Evolutionary conservation across 805 yeast species (phyloP).

Genomic region (Monosporozyma servazzii): DNA sequence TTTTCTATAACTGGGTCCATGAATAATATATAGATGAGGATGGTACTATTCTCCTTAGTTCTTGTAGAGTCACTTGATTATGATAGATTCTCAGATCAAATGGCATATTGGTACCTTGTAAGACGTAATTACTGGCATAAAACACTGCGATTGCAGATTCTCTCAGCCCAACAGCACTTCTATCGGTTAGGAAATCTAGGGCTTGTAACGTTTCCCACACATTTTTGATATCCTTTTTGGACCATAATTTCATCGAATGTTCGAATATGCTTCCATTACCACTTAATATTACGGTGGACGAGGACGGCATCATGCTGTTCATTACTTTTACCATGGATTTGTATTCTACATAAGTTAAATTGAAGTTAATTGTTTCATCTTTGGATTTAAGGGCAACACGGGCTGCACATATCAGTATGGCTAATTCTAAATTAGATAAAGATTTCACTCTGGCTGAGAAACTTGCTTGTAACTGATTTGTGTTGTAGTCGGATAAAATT

Average conservation of each 20-base stretch:
- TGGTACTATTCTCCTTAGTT: conserved; percentile 32
- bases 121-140: conserved; percentile 34
- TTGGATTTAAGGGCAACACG: conserved; percentile 55
- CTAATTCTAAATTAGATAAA: conserved; percentile 63
- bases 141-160: conserved; percentile 33
- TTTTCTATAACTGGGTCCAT: conserved; percentile 26
- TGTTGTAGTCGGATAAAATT: conserved; percentile 18
- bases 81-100: conserved; percentile 42
- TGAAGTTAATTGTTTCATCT: conserved; percentile 57
- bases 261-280: conserved; percentile 20
- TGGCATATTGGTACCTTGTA: conserved; percentile 28
- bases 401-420: conserved; percentile 65
- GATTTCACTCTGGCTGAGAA: conserved; percentile 24
- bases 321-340: conserved; percentile 39
- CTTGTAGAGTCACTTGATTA: conserved; percentile 43
- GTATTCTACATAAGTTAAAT: conserved; percentile 71
- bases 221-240: conserved; percentile 47
- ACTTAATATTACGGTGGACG: conserved; percentile 26
- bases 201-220: conserved; percentile 67
- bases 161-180: conserved; percentile 35
- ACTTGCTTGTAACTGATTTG: conserved; percentile 24
- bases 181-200: conserved; percentile 45
- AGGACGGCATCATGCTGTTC: conserved; percentile 33
- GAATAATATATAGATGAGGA: conserved; percentile 24
- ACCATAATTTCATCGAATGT: conserved; percentile 45